Percentiles rank a stretch among this genome's conserved stretches.
phyloP scores from a whole-genome alignment of 2,329 filamentous ascomycete genomes.

The Neocatenulostroma microsporum region DNA sequence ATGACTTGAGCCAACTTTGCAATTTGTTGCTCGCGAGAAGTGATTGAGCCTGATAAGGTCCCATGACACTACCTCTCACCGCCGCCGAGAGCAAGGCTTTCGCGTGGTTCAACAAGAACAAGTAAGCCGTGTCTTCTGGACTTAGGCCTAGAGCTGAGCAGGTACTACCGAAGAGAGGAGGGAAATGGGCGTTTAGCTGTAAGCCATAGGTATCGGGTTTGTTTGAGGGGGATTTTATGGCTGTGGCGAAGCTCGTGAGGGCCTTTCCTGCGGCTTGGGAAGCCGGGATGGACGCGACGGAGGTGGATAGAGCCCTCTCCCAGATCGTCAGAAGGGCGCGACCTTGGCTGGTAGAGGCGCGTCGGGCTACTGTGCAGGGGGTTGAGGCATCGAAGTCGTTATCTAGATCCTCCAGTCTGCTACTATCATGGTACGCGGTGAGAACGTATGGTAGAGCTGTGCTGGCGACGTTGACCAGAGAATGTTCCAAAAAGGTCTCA shows the following conservation, averaged over 20 bases:
- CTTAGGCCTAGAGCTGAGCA: conserved; percentile 54
- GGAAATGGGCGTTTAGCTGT: conserved; percentile 52
- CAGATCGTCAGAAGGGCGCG: conserved; percentile 66
- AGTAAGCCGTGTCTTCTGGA: conserved; percentile 58
- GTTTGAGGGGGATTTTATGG: conserved; percentile 17
- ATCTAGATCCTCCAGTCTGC: conserved; percentile 52
- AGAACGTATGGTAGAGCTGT: conserved; percentile 69
- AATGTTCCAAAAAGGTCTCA: conserved; percentile 60
- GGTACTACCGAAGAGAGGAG: conserved; percentile 63
- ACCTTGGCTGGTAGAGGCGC: conserved; percentile 68
- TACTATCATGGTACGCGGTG: conserved; percentile 53
- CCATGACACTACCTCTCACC: conserved; percentile 68
- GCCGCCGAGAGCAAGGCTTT: conserved; percentile 70
- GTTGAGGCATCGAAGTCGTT: conserved; percentile 69
- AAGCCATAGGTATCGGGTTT: conserved; percentile 14
- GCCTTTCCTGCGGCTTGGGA: conserved; percentile 5
- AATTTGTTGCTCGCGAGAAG: conserved; percentile 57
- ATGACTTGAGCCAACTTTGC: conserved; percentile 49
- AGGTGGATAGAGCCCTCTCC: conserved; percentile 42
- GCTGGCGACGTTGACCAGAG: conserved; percentile 61
- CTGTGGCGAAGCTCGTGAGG: conserved; percentile 16
- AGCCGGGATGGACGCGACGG: conserved; percentile 4
- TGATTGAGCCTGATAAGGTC: conserved; percentile 71
- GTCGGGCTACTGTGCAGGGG: conserved; percentile 68
- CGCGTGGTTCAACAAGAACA: conserved; percentile 69